Evolutionary conservation across 208 protist genomes (phyloP), one percentile per base, ranked within the genome.

Genomic region (Trypanosoma brucei): DNA sequence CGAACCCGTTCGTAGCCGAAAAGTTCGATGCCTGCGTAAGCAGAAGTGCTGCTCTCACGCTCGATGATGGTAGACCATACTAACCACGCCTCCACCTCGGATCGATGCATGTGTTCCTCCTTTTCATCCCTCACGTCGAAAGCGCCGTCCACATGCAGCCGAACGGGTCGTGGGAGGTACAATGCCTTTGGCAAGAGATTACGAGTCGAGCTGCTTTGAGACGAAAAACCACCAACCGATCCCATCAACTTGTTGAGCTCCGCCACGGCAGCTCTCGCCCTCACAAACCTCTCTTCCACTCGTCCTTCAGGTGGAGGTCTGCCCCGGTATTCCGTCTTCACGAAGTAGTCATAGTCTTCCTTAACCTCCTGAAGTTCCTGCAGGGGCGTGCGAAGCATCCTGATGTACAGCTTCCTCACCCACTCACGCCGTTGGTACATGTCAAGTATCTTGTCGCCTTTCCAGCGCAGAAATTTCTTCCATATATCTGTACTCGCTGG

Each of bases 291-390:
- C 45, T 75, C 70, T 33, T 75, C 63, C 48, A 70, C 30, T 31
- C 59, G 63, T 35, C 59, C 83, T 14, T 91, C 84, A 1, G 70
- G 57, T 31, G 76, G 72, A 22, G 87, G 57, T 33, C 79, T 72
- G 2, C 78, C 81, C 55, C 82, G 65, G 50, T 78, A 84, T 48
- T 91, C 86, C 2, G 68, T 49, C 1, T 67, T 67, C n/a, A 90
- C 22, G 67, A 95, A 92, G 11, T 64, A 59, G 40, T 92, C 86
- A 62, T 87, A 95, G 35, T 84, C 75, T 36, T 89, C 79, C 71
- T 89, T 90, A 36, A 91, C 63, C 31, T 82, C 75, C 7, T 90
- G 78, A 8, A 92, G 60, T 4, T 73, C 80, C 34, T 81, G 35
- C 6, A 95, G 61, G 2, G 88, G 88, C 37, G 79, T 89, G 49